Evolutionary conservation across 2,329 filamentous ascomycete species (phyloP).

Genomic region (Apiospora kogelbergensis): DNA sequence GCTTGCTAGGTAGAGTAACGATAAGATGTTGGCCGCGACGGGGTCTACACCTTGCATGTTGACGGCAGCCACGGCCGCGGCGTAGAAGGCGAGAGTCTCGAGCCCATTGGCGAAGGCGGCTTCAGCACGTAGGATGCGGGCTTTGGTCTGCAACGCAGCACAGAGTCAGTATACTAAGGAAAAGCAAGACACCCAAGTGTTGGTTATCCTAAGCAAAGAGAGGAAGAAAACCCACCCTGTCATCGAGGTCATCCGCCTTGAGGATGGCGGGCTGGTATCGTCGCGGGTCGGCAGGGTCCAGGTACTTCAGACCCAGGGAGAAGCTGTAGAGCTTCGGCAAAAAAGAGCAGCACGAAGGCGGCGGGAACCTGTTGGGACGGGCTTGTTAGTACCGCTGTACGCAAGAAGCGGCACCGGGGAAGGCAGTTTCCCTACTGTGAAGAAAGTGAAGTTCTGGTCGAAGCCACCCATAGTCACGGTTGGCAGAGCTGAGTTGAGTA

Average conservation of each 20-base stretch:
- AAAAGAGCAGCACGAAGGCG: constrained; percentile 18
- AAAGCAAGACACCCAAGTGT: background rate
- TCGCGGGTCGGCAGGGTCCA: constrained; percentile 16
- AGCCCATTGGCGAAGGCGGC: constrained; percentile 19
- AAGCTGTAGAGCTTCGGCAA: constrained; percentile 19
- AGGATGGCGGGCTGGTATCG: constrained; percentile 17
- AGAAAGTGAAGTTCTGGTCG: constrained; percentile 14
- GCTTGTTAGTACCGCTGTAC: background rate
- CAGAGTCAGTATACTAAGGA: background rate
- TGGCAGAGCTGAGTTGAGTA: background rate
- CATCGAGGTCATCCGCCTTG: constrained; percentile 16
- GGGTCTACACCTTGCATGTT: constrained; percentile 13
- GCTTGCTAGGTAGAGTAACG: constrained; percentile 16
- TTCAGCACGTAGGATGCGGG: constrained; percentile 19
- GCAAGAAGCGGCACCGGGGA: background rate
- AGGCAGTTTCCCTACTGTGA: constrained; percentile 2
- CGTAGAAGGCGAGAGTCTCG: constrained; percentile 18
- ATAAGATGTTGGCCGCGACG: constrained; percentile 13
- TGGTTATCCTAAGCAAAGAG: no score
- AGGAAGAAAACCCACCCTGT: constrained; percentile 10
- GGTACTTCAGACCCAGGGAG: constrained; percentile 13
- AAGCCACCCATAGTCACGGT: constrained; percentile 1
- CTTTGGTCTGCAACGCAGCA: constrained; percentile 10
- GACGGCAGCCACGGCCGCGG: constrained; percentile 15
- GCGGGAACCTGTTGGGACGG: constrained; percentile 13